Evolutionary conservation across 2,329 filamentous ascomycete species (phyloP), one percentile per base, ranked within the genome.

Genomic region (Fusarium pininemorale): DNA sequence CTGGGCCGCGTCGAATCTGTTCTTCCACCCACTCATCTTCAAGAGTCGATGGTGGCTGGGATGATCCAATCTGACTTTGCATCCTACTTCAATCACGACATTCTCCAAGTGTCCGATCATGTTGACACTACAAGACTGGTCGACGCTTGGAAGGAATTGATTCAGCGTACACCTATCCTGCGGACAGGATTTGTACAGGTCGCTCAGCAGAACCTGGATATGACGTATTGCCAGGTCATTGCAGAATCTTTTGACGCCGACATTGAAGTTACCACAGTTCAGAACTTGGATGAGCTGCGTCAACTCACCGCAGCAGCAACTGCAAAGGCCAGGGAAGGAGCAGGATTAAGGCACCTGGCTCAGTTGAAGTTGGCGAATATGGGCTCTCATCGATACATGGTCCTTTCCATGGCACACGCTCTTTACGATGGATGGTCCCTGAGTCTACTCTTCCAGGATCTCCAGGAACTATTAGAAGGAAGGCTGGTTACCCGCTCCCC

Each of bases 361-460:
- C 88, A 90, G 61, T 76, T 92, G 1, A 81, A 80, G 0, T 82
- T 89, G 59, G 82, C 81, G 7, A 77, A 68, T 11, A 79, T 81
- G 3, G 82, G 69, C 6, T 75, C 67, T 20, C 78, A 76, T 41
- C 81, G 67, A 7, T 89, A 87, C 63, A 71, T 91, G 4, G 78
- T 91, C 9, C 80, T 98, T 3, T 95, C 94, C 0, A 90, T 98
- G 44, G 89, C 95, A 0, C 95, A 98, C 81, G 94, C 95, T 4
- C 86, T 98, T 26, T 98, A 98, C 74, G 95, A 98, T 79, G 95
- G 95, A 2, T 95, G 92, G 89, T 97, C 95, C 6, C 87, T 98
- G 18, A 85, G 86, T 7, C 83, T 97, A 22, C 82, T 98, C 3
- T 94, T 96, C 75, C 84, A 87, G 48, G 91, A 96, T 77, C 87